These are phyloP conservation scores for Cucumis cinereus DNA, from an alignment of 306 rosid species.

Conservation along the genomic window DNA sequence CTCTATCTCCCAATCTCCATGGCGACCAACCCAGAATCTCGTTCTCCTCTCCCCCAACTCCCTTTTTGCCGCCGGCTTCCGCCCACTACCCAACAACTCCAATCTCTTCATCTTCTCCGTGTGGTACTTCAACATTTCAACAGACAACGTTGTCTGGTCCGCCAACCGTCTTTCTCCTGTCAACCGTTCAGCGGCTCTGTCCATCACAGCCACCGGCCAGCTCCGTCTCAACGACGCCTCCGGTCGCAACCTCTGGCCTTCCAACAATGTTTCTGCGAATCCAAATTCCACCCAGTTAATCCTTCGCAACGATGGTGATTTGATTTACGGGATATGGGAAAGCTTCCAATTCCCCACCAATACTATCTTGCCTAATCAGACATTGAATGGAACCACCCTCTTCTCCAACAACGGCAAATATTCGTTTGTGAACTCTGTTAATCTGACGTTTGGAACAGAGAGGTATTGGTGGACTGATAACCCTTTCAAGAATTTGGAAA, in stretches of 20 bases:
- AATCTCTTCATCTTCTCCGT: constrained; percentile 7
- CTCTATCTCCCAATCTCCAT: constrained; percentile 13
- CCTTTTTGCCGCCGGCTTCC: constrained; percentile 12
- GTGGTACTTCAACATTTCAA: constrained; percentile 10
- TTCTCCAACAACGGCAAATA: constrained; percentile 29
- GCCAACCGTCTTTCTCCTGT: constrained; percentile 7
- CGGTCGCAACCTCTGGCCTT: constrained; percentile 7
- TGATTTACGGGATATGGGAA: constrained; percentile 33
- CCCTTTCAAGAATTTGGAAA: constrained; percentile 13
- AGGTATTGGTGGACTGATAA: constrained; percentile 14
- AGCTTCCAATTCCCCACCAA: constrained; percentile 51
- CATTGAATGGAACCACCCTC: constrained; percentile 4
- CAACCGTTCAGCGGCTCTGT: constrained; percentile 2
- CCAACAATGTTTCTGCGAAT: not conserved
- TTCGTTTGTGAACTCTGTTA: constrained; percentile 11
- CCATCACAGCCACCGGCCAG: not conserved
- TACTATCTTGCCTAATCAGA: constrained; percentile 47
- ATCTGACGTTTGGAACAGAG: constrained; percentile 14
- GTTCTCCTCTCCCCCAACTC: constrained; percentile 4
- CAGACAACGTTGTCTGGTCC: constrained; percentile 4
- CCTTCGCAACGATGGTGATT: constrained; percentile 27
- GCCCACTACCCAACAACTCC: not conserved
- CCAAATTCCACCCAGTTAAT: constrained; percentile 22
- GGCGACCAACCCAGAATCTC: constrained; percentile 8
- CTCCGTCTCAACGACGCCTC: not conserved